A percentile compares a stretch with the other conserved stretches of the same genome.
Evolutionary conservation across 2,329 filamentous ascomycete species (phyloP).

Genomic region (Penicillium sp.): DNA sequence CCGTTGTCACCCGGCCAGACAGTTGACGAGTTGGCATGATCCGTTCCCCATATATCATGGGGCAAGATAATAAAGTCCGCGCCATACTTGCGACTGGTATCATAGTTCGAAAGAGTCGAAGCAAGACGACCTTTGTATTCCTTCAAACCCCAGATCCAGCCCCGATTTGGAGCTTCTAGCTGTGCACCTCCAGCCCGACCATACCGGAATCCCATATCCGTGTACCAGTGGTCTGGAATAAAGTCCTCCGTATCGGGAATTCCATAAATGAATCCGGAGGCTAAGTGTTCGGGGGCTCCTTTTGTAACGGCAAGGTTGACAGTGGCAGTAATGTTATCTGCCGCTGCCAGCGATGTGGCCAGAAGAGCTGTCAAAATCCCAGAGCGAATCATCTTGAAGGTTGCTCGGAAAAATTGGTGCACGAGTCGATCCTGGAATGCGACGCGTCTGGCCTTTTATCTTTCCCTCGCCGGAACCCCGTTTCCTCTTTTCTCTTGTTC

Average conservation of each 20-base stretch:
- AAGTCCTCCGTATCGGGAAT: conserved; percentile 40
- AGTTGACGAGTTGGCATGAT: conserved; percentile 41
- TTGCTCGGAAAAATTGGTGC: not conserved
- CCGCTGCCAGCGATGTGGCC: not conserved
- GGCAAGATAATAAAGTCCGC: conserved; percentile 49
- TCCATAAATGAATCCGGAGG: conserved; percentile 46
- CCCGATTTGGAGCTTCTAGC: conserved; percentile 31
- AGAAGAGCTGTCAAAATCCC: not conserved
- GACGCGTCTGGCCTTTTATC: not conserved
- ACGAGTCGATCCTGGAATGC: not conserved
- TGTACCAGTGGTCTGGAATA: conserved; percentile 43
- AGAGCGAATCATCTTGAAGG: not conserved
- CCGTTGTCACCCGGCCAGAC: conserved; percentile 53
- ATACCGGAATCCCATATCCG: conserved; percentile 44
- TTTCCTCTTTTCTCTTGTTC: not conserved
- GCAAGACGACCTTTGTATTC: conserved; percentile 43
- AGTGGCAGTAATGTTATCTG: conserved; percentile 9
- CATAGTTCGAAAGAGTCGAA: conserved; percentile 49
- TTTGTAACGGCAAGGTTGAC: conserved; percentile 34
- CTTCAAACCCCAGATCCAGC: conserved; percentile 41
- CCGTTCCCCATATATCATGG: conserved; percentile 52
- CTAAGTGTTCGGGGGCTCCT: conserved; percentile 37
- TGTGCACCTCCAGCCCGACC: conserved; percentile 46
- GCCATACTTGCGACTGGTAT: conserved; percentile 43
- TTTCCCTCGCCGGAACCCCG: not conserved